phyloP scores from a whole-genome alignment of 2,329 filamentous ascomycete species.

The Sporothrix schenckii region DNA sequence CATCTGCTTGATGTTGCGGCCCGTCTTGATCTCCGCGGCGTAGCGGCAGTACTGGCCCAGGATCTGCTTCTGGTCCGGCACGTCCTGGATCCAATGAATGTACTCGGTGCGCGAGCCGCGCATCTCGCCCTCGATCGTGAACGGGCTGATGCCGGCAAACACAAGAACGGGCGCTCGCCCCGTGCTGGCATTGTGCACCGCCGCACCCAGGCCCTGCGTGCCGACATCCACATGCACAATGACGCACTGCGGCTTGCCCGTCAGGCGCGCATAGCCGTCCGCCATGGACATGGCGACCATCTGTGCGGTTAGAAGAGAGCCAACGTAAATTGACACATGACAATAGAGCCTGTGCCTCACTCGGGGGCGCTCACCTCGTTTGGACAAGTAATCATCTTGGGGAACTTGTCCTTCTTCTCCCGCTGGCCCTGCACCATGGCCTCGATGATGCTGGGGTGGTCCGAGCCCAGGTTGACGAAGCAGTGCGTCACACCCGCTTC shows the following conservation, averaged over 20 bases:
- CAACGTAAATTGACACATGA: no score
- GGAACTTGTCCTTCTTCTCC: conserved; percentile 64
- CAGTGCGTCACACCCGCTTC: conserved; percentile 65
- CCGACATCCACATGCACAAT: conserved; percentile 76
- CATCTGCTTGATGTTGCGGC: conserved; percentile 85
- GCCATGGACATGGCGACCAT: conserved; percentile 79
- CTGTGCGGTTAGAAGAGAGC: conserved; percentile 42
- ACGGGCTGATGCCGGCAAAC: conserved; percentile 50
- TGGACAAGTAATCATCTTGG: conserved; percentile 70
- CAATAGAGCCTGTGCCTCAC: no score
- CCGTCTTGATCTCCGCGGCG: conserved; percentile 78
- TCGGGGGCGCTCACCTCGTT: conserved; percentile 59
- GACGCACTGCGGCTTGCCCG: conserved; percentile 68
- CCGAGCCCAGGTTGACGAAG: conserved; percentile 63
- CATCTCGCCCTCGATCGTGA: conserved; percentile 50
- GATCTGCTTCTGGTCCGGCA: conserved; percentile 50
- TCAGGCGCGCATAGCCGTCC: conserved; percentile 70
- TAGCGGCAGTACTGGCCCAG: conserved; percentile 85
- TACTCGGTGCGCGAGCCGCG: conserved; percentile 48
- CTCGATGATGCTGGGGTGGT: conserved; percentile 72
- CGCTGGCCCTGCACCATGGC: conserved; percentile 73
- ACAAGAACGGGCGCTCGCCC: conserved; percentile 66
- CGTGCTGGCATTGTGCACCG: conserved; percentile 70
- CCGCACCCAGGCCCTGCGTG: conserved; percentile 71
- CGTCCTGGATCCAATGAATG: conserved; percentile 49